Evolutionary conservation across 1,284 basidiomycete genomes (phyloP), one percentile per base, ranked within the genome.

Genomic region (Pyrrhoderma noxium): DNA sequence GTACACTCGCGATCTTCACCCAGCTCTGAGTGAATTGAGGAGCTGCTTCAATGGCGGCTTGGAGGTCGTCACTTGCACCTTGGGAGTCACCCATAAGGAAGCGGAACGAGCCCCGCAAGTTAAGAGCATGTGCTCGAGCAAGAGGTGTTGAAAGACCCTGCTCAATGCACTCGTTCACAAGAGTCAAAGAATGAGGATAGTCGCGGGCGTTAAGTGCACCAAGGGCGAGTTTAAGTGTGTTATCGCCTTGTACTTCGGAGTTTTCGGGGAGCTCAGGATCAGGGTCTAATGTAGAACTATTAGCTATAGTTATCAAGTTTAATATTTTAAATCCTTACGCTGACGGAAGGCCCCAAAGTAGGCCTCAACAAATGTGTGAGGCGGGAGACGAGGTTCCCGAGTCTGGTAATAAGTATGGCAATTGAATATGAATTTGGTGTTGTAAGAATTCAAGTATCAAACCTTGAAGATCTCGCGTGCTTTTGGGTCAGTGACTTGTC

Each of bases 281-380:
- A 9, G 11, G 37, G 53, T 52, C 46, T 49, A 44, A 11, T 3
- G 41, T 3, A 14, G 9, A 14, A 36, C 22, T 37, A 21, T 45
- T 45, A 44, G 9, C 13, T 31, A 23, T 11, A n/a, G 5, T 31
- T 44, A 50, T n/a, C 11, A 13, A 5, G 36, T 13, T n/a, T 7
- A 19, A 27, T 8, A 40, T 38, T 5, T 19, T 13, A 22, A 52
- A 44, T 7, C 73, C 85, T 59, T 60, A 87, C 88, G 82, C 56
- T 84, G 73, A 59, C 95, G 84, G 88, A 99, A 99, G 8, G 96
- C 95, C 56, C 93, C 88, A 63, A 99, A 91, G 74, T 99, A 99
- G 34, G 78, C 76, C 36, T 73, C 73, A 61, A 82, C 77, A 63
- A 82, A 81, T 1, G 74, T 80, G 16, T 71, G 67, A 14, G 75